phyloP scores from a whole-genome alignment of 352 stramenopile genomes.

The Phytophthora fragariae region DNA sequence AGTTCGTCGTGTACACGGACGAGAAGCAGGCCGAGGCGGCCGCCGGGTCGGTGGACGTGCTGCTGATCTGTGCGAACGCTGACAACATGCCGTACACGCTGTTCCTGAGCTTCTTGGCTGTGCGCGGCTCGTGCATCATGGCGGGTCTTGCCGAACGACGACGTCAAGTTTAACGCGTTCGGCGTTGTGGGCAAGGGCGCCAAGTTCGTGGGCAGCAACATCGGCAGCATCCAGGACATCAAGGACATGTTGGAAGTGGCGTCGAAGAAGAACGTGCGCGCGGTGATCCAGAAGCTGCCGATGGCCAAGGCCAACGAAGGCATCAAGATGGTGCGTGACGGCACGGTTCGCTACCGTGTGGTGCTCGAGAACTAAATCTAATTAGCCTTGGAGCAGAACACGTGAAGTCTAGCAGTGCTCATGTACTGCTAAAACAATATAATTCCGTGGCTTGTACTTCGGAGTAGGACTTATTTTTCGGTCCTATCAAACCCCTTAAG shows the following conservation, averaged over 20 bases:
- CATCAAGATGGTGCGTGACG: constrained; percentile 47
- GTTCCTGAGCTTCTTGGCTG: constrained; percentile 64
- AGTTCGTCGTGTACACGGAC: constrained; percentile 65
- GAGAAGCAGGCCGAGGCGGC: constrained; percentile 42
- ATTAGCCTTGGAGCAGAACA: too few species aligned
- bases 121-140: constrained; percentile 67
- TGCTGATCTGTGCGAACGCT: constrained; percentile 77
- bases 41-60: constrained; percentile 54
- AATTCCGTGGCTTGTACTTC: too few species aligned
- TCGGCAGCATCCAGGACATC: constrained; percentile 82
- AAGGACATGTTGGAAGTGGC: constrained; percentile 89
- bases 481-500: too few species aligned
- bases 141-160: constrained; percentile 67
- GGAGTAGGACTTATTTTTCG: too few species aligned
- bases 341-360: constrained; percentile 44
- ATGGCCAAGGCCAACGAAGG: constrained; percentile 54
- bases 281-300: constrained; percentile 56
- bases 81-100: constrained; percentile 54
- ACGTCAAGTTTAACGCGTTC: constrained; percentile 64
- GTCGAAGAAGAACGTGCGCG: constrained; percentile 63
- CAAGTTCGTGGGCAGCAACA: constrained; percentile 71
- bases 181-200: constrained; percentile 47
- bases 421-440: too few species aligned
- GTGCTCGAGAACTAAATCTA: constrained; percentile 17
- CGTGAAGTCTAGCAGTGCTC: too few species aligned